Evolutionary conservation across 345 rosid genomes (phyloP).

Genomic region (Mercurialis annua): DNA sequence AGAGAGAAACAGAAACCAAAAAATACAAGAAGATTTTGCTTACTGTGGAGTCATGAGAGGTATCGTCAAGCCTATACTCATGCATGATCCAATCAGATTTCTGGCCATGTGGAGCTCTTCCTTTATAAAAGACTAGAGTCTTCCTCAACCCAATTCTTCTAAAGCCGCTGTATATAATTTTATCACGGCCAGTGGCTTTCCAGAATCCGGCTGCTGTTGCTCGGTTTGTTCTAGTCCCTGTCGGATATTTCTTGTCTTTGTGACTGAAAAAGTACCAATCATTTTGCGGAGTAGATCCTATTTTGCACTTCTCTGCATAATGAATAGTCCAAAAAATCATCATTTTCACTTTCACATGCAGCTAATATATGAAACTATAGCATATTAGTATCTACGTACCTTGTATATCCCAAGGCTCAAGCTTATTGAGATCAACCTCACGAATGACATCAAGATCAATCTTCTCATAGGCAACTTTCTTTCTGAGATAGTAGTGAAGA

Average conservation of each 20-base stretch:
- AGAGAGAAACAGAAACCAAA: neutral
- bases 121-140: conserved; percentile 88
- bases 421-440: conserved; percentile 98
- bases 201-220: conserved; percentile 95
- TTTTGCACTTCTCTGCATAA: conserved; percentile 72
- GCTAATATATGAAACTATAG: neutral
- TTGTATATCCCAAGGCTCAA: conserved; percentile 99
- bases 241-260: conserved; percentile 96
- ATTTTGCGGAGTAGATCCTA: conserved; percentile 89
- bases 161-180: conserved; percentile 72
- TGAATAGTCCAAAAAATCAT: too few species aligned
- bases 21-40: conserved; percentile 19
- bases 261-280: conserved; percentile 99
- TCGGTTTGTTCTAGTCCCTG: conserved; percentile 90
- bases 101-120: conserved; percentile 95
- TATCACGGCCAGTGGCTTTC: conserved; percentile 98
- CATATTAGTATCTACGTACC: conserved; percentile 32
- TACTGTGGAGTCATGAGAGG: conserved; percentile 34
- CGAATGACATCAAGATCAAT: conserved; percentile 96
- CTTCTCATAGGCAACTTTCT: conserved; percentile 78
- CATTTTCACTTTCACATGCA: too few species aligned
- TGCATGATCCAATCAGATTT: conserved; percentile 99
- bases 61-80: conserved; percentile 91
- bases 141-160: conserved; percentile 81
- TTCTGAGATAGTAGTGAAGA: conserved; percentile 85